A percentile compares a stretch with the other conserved stretches of the same genome.
Evolutionary conservation across 192 early-diverging fungal species (phyloP).

Genomic region (Glomus cerebriforme): DNA sequence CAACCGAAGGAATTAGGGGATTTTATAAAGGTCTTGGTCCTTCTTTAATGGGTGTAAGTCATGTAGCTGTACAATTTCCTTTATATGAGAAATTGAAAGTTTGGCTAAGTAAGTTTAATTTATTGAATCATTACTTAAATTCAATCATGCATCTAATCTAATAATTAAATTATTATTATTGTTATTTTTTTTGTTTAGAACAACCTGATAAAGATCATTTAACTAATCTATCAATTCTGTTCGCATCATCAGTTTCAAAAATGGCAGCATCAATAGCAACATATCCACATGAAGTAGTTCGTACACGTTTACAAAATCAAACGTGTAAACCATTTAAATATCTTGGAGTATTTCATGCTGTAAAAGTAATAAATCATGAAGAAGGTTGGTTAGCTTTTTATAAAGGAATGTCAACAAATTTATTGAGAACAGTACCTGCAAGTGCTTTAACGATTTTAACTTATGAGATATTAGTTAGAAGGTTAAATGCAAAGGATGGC

Average conservation of each 20-base stretch:
- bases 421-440: slow-evolving; percentile 88
- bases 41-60: slow-evolving; percentile 88
- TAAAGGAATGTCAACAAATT: slow-evolving; percentile 81
- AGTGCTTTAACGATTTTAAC: slow-evolving; percentile 84
- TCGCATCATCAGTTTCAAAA: slow-evolving; percentile 84
- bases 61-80: slow-evolving; percentile 95
- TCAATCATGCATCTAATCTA: background rate
- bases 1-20: slow-evolving; percentile 74
- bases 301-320: slow-evolving; percentile 93
- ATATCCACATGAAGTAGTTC: slow-evolving; percentile 95
- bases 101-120: slow-evolving; percentile 50
- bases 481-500: slow-evolving; percentile 44
- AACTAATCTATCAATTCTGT: slow-evolving; percentile 61
- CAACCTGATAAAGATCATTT: slow-evolving; percentile 40
- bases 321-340: slow-evolving; percentile 72
- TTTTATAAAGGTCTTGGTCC: slow-evolving; percentile 93
- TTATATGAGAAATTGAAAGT: slow-evolving; percentile 90
- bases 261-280: slow-evolving; percentile 86
- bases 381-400: slow-evolving; percentile 87
- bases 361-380: slow-evolving; percentile 68
- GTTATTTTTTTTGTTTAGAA: slow-evolving; percentile 31
- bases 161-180: too few species aligned
- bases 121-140: background rate
- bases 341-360: slow-evolving; percentile 79
- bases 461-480: slow-evolving; percentile 81